Evolutionary conservation across 2,329 filamentous ascomycete species (phyloP).

Genomic region (Trichoderma sp.): DNA sequence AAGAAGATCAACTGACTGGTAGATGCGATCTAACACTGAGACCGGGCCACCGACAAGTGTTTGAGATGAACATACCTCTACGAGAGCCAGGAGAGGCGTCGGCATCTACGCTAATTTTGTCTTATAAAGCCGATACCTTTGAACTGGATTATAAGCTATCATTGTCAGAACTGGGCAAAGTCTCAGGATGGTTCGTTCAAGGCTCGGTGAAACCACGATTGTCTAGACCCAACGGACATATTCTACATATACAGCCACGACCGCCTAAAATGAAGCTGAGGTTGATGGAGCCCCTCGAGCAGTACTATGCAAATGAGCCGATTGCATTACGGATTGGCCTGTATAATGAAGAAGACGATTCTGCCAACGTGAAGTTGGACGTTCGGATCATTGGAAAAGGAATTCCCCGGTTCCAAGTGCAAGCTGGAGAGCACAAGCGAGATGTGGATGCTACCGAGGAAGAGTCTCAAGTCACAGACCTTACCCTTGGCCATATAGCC

Average conservation of each 20-base stretch:
- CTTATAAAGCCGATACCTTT: constrained; percentile 66
- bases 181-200: constrained; percentile 54
- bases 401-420: constrained; percentile 50
- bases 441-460: constrained; percentile 41
- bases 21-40: constrained; percentile 64
- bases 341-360: constrained; percentile 79
- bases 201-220: constrained; percentile 48
- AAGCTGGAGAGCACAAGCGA: constrained; percentile 39
- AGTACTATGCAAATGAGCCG: constrained; percentile 84
- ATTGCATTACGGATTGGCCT: constrained; percentile 70
- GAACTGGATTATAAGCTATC: constrained; percentile 66
- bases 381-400: constrained; percentile 64
- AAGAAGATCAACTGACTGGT: constrained; percentile 52
- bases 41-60: constrained; percentile 68
- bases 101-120: constrained; percentile 63
- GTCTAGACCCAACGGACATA: constrained; percentile 52
- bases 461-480: constrained; percentile 46
- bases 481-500: constrained; percentile 51
- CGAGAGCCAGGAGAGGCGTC: constrained; percentile 79
- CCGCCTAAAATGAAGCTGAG: constrained; percentile 87
- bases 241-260: constrained; percentile 76
- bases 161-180: constrained; percentile 46
- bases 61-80: constrained; percentile 71
- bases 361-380: constrained; percentile 71
- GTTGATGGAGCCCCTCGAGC: constrained; percentile 61